A percentile compares a stretch with the other conserved stretches of the same genome.
Conservation (phyloP, 129 eudicot species). For the Ambrosia trifida region DNA sequence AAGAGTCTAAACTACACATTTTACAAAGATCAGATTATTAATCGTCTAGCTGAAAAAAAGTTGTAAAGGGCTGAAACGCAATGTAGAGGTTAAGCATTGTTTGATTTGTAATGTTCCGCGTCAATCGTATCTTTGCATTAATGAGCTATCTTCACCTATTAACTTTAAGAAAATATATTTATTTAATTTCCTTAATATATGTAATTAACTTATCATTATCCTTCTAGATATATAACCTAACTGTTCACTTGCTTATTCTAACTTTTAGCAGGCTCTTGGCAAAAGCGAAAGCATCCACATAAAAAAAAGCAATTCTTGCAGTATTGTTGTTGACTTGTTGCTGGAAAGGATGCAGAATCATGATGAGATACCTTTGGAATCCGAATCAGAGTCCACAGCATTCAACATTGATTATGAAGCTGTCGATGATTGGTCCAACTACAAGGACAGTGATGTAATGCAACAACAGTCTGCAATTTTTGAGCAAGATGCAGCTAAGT, state of each 20-base stretch:
- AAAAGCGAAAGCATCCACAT: conserved; percentile 18
- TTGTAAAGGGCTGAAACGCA: neutral
- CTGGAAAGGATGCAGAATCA: conserved; percentile 57
- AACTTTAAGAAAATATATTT: neutral
- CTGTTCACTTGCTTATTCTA: conserved; percentile 7
- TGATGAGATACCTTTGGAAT: conserved; percentile 53
- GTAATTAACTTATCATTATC: conserved; percentile 8
- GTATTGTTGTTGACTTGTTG: conserved; percentile 20
- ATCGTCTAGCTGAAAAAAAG: neutral
- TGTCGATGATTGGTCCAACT: conserved; percentile 65
- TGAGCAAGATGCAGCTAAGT: conserved; percentile 68
- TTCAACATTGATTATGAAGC: conserved; percentile 42
- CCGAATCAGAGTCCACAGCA: conserved; percentile 43
- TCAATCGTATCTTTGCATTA: neutral
- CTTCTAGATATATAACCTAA: conserved; percentile 8
- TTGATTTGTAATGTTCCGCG: conserved; percentile 5
- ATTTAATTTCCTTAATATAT: conserved; percentile 1
- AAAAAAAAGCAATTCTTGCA: conserved; percentile 3
- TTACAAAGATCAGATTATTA: neutral
- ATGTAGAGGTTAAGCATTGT: neutral
- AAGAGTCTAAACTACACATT: neutral
- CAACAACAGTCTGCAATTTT: conserved; percentile 75
- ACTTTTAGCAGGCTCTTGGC: conserved; percentile 8
- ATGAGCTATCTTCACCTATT: conserved; percentile 1
- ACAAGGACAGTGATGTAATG: conserved; percentile 80